Conservation (phyloP, 2,329 filamentous ascomycete species). For the Aspergillus pseudotamarii region DNA sequence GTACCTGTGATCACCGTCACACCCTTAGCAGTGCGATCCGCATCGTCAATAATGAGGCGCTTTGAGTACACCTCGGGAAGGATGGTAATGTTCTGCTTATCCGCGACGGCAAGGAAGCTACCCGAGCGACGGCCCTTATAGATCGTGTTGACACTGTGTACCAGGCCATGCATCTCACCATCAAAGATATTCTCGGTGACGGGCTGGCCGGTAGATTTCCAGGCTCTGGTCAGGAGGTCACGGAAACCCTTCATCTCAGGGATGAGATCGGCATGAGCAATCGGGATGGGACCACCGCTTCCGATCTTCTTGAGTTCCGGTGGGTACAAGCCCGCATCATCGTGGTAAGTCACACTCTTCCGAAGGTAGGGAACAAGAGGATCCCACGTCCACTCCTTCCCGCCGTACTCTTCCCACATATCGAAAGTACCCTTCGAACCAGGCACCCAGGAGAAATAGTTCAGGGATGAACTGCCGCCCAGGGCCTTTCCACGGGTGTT, state of each 20-base stretch:
- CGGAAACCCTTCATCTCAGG: conserved; percentile 56
- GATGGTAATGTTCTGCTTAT: conserved; percentile 60
- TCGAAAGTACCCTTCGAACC: conserved; percentile 61
- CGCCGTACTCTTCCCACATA: conserved; percentile 51
- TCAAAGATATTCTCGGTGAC: conserved; percentile 60
- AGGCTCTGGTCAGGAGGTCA: conserved; percentile 51
- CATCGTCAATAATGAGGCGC: conserved; percentile 55
- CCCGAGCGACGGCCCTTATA: conserved; percentile 60
- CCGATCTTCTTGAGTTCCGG: conserved; percentile 57
- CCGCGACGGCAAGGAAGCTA: conserved; percentile 54
- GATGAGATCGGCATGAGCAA: conserved; percentile 59
- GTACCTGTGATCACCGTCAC: conserved; percentile 49
- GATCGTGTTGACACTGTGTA: conserved; percentile 58
- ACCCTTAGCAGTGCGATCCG: conserved; percentile 47
- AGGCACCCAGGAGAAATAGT: conserved; percentile 67
- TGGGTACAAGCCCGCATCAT: conserved; percentile 53
- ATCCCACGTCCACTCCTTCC: conserved; percentile 60
- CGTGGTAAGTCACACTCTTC: conserved; percentile 63
- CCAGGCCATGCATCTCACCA: conserved; percentile 58
- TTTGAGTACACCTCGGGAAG: conserved; percentile 54
- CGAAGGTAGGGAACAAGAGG: conserved; percentile 54
- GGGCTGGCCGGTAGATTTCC: conserved; percentile 55
- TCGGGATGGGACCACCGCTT: conserved; percentile 53
- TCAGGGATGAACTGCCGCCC: conserved; percentile 60
- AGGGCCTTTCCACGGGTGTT: conserved; percentile 64